phyloP scores from a whole-genome alignment of 768 basidiomycete genomes.

The Mycena leptocephala region DNA sequence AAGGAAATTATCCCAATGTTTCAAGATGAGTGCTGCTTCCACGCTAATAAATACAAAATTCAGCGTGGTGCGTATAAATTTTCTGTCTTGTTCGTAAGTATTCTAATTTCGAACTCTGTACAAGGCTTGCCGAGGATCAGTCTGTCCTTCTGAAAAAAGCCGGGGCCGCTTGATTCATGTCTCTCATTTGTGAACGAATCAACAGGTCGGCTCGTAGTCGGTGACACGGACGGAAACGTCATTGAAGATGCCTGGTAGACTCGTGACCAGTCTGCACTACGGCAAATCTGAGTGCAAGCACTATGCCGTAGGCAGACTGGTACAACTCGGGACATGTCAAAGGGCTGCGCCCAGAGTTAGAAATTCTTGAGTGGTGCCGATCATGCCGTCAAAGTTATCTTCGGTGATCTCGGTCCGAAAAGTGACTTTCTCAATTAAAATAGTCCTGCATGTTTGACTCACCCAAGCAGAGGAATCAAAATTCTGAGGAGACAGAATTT shows the following conservation, averaged over 20 bases:
- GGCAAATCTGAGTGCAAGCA: too few species aligned
- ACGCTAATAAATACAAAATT: not conserved
- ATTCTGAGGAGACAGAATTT: too few species aligned
- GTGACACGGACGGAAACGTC: not conserved
- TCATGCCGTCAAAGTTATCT: too few species aligned
- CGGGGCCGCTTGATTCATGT: conserved; percentile 43
- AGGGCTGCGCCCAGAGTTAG: too few species aligned
- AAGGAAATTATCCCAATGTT: not conserved
- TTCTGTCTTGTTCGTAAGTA: not conserved
- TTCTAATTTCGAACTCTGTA: not conserved
- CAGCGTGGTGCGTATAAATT: not conserved
- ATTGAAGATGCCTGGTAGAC: conserved; percentile 42
- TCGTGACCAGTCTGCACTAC: too few species aligned
- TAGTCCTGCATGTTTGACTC: too few species aligned
- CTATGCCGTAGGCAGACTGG: too few species aligned
- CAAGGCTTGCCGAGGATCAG: conserved; percentile 1
- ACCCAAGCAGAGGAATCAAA: too few species aligned
- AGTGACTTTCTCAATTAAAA: too few species aligned
- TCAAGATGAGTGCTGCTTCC: conserved; percentile 1
- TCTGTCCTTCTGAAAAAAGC: conserved; percentile 31
- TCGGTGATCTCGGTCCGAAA: too few species aligned
- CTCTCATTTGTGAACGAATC: not conserved
- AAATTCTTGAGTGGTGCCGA: too few species aligned
- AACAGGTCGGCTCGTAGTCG: not conserved
- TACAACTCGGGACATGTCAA: too few species aligned